Conservation (phyloP, 352 stramenopile genomes). For the Phytophthora cryptogea region DNA sequence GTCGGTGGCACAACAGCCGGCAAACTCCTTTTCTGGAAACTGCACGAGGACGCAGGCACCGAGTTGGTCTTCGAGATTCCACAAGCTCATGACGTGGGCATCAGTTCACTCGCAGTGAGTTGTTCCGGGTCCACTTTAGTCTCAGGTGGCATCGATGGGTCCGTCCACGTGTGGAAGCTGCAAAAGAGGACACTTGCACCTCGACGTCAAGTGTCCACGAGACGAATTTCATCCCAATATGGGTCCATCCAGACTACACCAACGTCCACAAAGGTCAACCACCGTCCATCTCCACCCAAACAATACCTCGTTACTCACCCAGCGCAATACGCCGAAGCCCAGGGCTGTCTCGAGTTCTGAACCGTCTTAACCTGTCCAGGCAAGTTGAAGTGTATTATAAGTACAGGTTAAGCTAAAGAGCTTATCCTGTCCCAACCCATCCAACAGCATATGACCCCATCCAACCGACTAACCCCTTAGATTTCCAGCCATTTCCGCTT, state of each 20-base stretch:
- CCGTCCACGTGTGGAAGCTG: slow-evolving; percentile 65
- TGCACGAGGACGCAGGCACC: slow-evolving; percentile 43
- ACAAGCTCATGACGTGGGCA: slow-evolving; percentile 60
- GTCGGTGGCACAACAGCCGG: slow-evolving; percentile 69
- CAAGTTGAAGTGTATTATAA: too few species aligned
- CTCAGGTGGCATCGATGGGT: slow-evolving; percentile 64
- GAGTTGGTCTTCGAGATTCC: slow-evolving; percentile 68
- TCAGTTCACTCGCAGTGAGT: slow-evolving; percentile 66
- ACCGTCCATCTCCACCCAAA: not conserved
- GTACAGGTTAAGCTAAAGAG: too few species aligned
- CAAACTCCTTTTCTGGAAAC: slow-evolving; percentile 71
- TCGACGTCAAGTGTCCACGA: slow-evolving; percentile 3
- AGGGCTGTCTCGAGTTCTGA: slow-evolving; percentile 44
- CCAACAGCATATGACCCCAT: slow-evolving; percentile 1
- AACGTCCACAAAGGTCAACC: not conserved
- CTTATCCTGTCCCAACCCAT: not conserved
- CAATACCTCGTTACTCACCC: slow-evolving; percentile 18
- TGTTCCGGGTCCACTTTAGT: slow-evolving; percentile 57
- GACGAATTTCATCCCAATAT: slow-evolving; percentile 5
- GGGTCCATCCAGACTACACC: slow-evolving; percentile 31
- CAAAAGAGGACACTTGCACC: slow-evolving; percentile 8
- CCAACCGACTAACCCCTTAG: slow-evolving; percentile 10
- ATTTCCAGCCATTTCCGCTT: slow-evolving; percentile 19
- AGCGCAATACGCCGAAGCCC: slow-evolving; percentile 33
- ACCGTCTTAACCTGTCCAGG: not conserved